Conservation (phyloP, 371 early-diverging fungal genomes). For the Dinochytrium kinnereticum region DNA sequence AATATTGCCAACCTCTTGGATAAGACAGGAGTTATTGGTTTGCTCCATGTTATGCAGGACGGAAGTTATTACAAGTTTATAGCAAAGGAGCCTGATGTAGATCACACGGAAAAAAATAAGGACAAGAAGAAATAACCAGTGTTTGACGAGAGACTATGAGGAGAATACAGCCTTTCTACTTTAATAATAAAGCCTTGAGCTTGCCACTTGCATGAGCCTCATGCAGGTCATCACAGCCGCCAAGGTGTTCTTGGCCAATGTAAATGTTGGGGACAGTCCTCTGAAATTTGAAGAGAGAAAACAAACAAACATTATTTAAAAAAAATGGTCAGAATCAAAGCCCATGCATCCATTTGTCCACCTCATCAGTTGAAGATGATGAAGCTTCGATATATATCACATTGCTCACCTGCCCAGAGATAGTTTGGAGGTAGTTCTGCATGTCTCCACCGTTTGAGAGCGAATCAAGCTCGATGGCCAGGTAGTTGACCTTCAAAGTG, state of each 20-base stretch:
- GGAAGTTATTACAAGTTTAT: neutral
- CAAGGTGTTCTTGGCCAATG: conserved; percentile 77
- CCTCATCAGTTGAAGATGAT: too few relatives aligned
- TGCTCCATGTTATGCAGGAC: neutral
- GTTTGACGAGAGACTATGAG: neutral
- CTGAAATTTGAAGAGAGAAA: neutral
- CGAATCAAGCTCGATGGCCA: conserved; percentile 66
- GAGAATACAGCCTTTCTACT: neutral
- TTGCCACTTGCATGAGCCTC: conserved; percentile 60
- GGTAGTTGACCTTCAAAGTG: conserved; percentile 55
- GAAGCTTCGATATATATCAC: too few relatives aligned
- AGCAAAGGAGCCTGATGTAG: neutral
- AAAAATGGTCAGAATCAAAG: neutral
- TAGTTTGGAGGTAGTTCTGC: conserved; percentile 69
- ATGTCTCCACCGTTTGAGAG: conserved; percentile 74
- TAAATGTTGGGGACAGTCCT: conserved; percentile 92
- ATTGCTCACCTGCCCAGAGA: conserved; percentile 73
- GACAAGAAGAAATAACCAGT: neutral
- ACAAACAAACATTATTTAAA: neutral
- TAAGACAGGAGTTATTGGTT: neutral
- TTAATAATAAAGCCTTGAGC: conserved; percentile 59
- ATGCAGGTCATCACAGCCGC: conserved; percentile 81
- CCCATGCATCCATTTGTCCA: too few relatives aligned
- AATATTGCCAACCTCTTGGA: neutral
- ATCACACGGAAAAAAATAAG: neutral